phyloP scores from a whole-genome alignment of 2,329 filamentous ascomycete genomes.

The Phoma herbarum region DNA sequence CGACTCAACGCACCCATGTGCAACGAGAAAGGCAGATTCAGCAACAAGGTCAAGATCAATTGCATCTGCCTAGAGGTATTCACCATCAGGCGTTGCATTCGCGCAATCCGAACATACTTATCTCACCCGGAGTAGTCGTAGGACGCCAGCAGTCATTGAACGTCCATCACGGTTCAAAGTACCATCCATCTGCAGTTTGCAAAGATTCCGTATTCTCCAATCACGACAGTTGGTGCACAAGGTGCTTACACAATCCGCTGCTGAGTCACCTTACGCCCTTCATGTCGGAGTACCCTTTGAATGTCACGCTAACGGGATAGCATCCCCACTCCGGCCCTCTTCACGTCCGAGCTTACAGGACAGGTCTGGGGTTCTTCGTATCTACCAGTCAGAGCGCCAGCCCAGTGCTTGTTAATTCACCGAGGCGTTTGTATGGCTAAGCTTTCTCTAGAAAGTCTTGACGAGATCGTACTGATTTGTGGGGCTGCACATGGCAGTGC shows the following conservation, averaged over 20 bases:
- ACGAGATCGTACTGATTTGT: constrained; percentile 5
- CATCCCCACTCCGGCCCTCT: constrained; percentile 8
- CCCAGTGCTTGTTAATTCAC: neutral
- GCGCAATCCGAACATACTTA: neutral
- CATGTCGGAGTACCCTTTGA: constrained; percentile 10
- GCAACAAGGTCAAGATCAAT: neutral
- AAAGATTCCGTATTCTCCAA: neutral
- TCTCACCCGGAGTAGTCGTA: neutral
- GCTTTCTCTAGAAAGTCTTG: constrained; percentile 1
- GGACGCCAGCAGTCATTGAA: neutral
- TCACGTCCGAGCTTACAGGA: neutral
- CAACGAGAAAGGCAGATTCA: neutral
- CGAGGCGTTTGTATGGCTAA: neutral
- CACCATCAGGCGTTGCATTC: neutral
- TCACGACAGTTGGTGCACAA: no score
- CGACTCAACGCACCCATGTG: neutral
- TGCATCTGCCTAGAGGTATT: neutral
- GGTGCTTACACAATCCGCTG: constrained; percentile 5
- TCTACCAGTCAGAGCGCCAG: constrained; percentile 6
- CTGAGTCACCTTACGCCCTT: constrained; percentile 16
- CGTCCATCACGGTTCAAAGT: neutral
- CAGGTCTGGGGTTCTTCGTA: neutral
- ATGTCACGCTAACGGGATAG: constrained; percentile 8
- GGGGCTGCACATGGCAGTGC: neutral
- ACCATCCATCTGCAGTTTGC: no score